Base-by-base conservation (phyloP, 2,329 filamentous ascomycete species). In the Cryphonectria radicalis region DNA sequence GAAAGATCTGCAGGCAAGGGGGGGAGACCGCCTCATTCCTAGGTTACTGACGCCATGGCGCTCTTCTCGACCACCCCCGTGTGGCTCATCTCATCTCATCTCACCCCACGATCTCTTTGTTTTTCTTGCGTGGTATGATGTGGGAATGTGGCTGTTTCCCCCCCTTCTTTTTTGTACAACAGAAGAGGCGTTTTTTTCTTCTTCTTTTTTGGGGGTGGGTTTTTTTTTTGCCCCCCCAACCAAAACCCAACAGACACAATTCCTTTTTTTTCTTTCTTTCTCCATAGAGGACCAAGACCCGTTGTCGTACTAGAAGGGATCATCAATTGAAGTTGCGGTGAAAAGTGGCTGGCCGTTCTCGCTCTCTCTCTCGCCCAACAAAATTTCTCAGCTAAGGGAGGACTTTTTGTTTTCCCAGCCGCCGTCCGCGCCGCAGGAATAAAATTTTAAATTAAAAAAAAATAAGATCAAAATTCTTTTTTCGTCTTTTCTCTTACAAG, bases 251-350 rank as follows among this genome's bases (percentile, higher is more conserved):
- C 37, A 37, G 37, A 10, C 7, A 11, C 8, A 40, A 40, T 40
- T 40, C 28, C 28, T 40, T 40, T 40, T 3, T 40, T 37, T 10
- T 10, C 7, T 28, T 2, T 28, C 28, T 28, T 28, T 28, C 28
- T 28, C 28, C 28, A 28, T 28, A 28, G 28, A 28, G 28, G 28
- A 28, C n/a, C n/a, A 28, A 55, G 1, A 7, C 17, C 13, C 13
- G 25, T 8, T 13, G 13, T 62, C 19, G 4, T 40, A 32, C 55
- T 11, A 40, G 17, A n/a, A 50, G 46, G 46, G 11, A 25, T 62
- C 28, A 60, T 60, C 59, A n/a, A 8, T n/a, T 6, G 22, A 62
- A 62, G 59, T 62, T 62, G 59, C 59, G 35, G 59, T 62, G 59
- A 62, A 37, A 43, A 50, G 46, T 22, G 6, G 46, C 22, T 50